A percentile compares a stretch with the other conserved stretches of the same genome.
phyloP scores from a whole-genome alignment of 805 yeast species.

The Ogataea methanolica region DNA sequence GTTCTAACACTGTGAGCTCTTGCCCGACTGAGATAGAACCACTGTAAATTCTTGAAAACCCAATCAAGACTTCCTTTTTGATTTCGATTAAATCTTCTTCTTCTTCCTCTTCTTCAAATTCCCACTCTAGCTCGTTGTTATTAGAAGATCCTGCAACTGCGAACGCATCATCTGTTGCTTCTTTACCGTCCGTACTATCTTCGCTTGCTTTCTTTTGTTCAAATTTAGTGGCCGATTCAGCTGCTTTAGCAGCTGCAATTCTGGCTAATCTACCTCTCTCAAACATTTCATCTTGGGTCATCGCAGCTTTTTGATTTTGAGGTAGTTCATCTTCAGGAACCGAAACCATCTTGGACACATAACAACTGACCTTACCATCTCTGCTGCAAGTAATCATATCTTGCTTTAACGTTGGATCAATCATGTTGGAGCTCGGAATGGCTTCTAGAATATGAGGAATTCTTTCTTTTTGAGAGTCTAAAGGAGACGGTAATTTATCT shows the following conservation, averaged over 20 bases:
- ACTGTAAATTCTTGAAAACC: slow-evolving; percentile 83
- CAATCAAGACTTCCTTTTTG: slow-evolving; percentile 66
- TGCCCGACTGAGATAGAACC: slow-evolving; percentile 80
- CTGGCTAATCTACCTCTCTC: slow-evolving; percentile 65
- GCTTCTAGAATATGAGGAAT: slow-evolving; percentile 62
- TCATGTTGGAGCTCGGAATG: slow-evolving; percentile 44
- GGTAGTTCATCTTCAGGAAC: slow-evolving; percentile 82
- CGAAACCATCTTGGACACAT: slow-evolving; percentile 85
- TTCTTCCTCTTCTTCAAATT: slow-evolving; percentile 48
- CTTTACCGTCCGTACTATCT: slow-evolving; percentile 1
- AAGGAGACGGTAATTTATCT: slow-evolving; percentile 81
- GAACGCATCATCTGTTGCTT: slow-evolving; percentile 12
- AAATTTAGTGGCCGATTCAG: slow-evolving; percentile 39
- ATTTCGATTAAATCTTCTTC: slow-evolving; percentile 36
- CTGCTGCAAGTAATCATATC: slow-evolving; percentile 67
- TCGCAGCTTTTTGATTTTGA: slow-evolving; percentile 35
- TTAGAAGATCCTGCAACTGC: slow-evolving; percentile 8
- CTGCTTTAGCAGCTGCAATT: slow-evolving; percentile 63
- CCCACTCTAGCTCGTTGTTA: slow-evolving; percentile 28
- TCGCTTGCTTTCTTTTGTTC: slow-evolving; percentile 20
- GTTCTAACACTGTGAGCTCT: slow-evolving; percentile 71
- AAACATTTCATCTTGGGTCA: slow-evolving; percentile 51
- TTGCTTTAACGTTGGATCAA: slow-evolving; percentile 44
- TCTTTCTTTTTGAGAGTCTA: slow-evolving; percentile 66
- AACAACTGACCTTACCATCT: slow-evolving; percentile 65